Conservation (phyloP, 495 filamentous ascomycete species). For the Parathielavia appendiculata region DNA sequence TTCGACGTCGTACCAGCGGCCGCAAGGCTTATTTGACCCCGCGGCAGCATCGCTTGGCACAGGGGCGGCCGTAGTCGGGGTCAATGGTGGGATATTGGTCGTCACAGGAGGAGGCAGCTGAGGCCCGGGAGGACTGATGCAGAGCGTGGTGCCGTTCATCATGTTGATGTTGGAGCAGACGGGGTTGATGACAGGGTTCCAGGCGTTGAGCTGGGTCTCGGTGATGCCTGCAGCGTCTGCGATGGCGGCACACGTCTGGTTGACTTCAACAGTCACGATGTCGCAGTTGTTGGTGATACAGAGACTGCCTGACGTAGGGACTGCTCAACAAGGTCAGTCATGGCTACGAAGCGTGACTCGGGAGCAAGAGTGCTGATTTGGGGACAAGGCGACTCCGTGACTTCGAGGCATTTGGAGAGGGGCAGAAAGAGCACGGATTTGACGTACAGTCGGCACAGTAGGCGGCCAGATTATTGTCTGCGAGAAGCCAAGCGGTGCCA, state of each 20-base stretch:
- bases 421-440: too few species aligned
- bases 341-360: too few species aligned
- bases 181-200: constrained; percentile 18
- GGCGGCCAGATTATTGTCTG: constrained; percentile 21
- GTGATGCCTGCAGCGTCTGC: constrained; percentile 28
- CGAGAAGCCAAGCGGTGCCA: constrained; percentile 20
- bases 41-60: constrained; percentile 19
- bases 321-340: too few species aligned
- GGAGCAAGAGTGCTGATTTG: too few species aligned
- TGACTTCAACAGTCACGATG: constrained; percentile 15
- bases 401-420: too few species aligned
- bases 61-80: constrained; percentile 11
- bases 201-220: constrained; percentile 21
- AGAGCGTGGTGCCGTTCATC: constrained; percentile 9
- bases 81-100: neutral
- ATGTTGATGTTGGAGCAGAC: constrained; percentile 3
- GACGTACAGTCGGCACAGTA: constrained; percentile 20
- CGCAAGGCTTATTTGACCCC: constrained; percentile 17
- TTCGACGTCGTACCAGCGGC: constrained; percentile 19
- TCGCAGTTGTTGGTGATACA: constrained; percentile 16
- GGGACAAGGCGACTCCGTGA: too few species aligned
- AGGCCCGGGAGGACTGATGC: constrained; percentile 9
- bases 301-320: constrained; percentile 18
- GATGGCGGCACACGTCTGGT: constrained; percentile 29
- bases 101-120: neutral